phyloP scores from a whole-genome alignment of 805 yeast genomes.

The Nakazawaea molendinolei region DNA sequence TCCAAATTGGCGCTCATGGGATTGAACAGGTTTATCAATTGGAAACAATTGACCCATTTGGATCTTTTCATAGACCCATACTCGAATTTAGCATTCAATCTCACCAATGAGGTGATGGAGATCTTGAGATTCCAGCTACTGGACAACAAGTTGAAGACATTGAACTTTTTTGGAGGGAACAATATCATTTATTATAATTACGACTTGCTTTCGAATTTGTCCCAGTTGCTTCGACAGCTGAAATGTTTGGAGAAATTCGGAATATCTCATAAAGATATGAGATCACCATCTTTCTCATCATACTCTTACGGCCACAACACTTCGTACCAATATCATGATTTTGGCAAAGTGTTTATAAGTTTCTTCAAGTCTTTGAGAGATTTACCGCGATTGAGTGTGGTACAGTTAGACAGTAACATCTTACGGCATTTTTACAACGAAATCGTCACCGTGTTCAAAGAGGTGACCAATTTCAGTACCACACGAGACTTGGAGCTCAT shows the following conservation, averaged over 20 bases:
- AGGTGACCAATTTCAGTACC: not conserved
- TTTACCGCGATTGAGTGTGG: not conserved
- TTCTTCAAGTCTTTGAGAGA: constrained; percentile 3
- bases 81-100: constrained; percentile 1
- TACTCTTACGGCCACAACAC: not conserved
- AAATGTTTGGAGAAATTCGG: not conserved
- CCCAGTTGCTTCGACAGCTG: not conserved
- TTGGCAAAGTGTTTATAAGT: not conserved
- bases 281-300: constrained; percentile 1
- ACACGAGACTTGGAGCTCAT: not conserved
- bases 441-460: not conserved
- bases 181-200: constrained; percentile 1
- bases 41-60: constrained; percentile 1
- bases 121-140: not conserved
- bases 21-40: not conserved
- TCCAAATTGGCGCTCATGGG: not conserved
- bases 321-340: not conserved
- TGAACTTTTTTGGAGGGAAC: constrained; percentile 5
- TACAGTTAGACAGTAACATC: constrained; percentile 1
- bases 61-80: constrained; percentile 8
- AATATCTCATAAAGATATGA: not conserved
- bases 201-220: not conserved
- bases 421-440: not conserved
- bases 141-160: not conserved
- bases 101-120: not conserved